phyloP scores from a whole-genome alignment of 1,139 yeast genomes.

The Scheffersomyces lignicola region DNA sequence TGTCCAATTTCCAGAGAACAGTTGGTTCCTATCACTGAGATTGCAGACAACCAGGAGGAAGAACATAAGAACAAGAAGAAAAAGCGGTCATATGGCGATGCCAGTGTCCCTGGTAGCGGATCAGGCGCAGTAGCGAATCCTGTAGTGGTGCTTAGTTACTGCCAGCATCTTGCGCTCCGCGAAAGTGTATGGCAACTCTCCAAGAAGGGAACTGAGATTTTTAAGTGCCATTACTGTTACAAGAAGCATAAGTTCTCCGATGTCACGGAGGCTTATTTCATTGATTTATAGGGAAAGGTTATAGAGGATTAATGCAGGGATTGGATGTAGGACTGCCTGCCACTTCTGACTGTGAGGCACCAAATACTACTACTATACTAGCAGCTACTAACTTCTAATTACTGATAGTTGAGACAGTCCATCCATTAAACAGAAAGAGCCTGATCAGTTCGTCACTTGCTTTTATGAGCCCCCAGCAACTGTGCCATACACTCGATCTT shows the following conservation, averaged over 20 bases:
- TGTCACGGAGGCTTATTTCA: slow-evolving; percentile 45
- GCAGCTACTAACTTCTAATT: no score
- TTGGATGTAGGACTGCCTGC: no score
- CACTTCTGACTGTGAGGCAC: no score
- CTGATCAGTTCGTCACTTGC: no score
- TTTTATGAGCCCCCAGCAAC: no score
- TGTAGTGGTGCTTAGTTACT: slow-evolving; percentile 44
- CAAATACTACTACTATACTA: no score
- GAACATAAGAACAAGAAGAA: slow-evolving; percentile 22
- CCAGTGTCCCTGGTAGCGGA: neutral
- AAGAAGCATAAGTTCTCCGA: slow-evolving; percentile 45
- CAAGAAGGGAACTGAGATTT: slow-evolving; percentile 41
- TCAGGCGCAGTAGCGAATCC: slow-evolving; percentile 25
- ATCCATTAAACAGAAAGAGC: no score
- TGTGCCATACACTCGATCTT: no score
- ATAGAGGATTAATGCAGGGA: no score
- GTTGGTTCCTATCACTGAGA: slow-evolving; percentile 36
- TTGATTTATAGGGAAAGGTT: slow-evolving; percentile 24
- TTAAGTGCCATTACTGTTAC: slow-evolving; percentile 52
- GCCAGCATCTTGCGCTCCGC: slow-evolving; percentile 45
- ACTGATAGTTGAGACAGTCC: no score
- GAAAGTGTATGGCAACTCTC: slow-evolving; percentile 50
- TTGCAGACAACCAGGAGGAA: slow-evolving; percentile 11
- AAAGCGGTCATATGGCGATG: slow-evolving; percentile 14
- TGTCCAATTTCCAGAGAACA: slow-evolving; percentile 93